These are phyloP conservation scores for Colletotrichum chlorophyti DNA, from an alignment of 2,329 filamentous ascomycete species.

Conservation along the genomic window DNA sequence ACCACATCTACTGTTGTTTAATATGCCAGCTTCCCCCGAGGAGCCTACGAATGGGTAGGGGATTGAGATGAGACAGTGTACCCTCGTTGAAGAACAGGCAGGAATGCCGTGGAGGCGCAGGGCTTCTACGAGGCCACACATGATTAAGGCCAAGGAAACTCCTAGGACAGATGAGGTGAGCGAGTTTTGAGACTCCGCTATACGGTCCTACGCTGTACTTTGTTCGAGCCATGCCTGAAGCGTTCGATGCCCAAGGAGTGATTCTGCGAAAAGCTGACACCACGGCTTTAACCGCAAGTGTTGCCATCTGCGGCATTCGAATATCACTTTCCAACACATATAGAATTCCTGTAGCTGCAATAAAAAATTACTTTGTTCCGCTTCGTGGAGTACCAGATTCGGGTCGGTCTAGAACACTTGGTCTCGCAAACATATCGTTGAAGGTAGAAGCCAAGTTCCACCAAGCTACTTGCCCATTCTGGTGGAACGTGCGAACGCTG, in stretches of 20 bases:
- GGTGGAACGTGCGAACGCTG: no score
- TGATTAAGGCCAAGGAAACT: slow-evolving; percentile 2
- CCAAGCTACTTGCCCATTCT: no score
- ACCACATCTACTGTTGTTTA: slow-evolving; percentile 60
- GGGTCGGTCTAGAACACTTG: no score
- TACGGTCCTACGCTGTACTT: background rate
- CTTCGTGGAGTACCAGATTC: no score
- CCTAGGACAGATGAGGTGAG: slow-evolving; percentile 11
- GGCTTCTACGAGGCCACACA: slow-evolving; percentile 34
- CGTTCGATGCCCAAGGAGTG: background rate
- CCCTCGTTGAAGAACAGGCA: slow-evolving; percentile 46
- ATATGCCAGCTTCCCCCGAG: slow-evolving; percentile 59
- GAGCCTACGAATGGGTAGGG: slow-evolving; percentile 34
- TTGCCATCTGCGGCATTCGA: no score
- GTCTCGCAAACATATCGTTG: no score
- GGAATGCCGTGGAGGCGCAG: slow-evolving; percentile 42
- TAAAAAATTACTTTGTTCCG: no score
- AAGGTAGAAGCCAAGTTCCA: no score
- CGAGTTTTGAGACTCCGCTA: slow-evolving; percentile 22
- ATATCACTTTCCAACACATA: no score
- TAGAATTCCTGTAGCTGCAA: no score
- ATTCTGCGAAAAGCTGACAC: background rate
- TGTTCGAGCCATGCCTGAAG: background rate
- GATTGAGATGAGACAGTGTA: slow-evolving; percentile 26
- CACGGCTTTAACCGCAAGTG: no score